phyloP scores from a whole-genome alignment of 2,329 filamentous ascomycete species.

The Chaetomium olivaceum region DNA sequence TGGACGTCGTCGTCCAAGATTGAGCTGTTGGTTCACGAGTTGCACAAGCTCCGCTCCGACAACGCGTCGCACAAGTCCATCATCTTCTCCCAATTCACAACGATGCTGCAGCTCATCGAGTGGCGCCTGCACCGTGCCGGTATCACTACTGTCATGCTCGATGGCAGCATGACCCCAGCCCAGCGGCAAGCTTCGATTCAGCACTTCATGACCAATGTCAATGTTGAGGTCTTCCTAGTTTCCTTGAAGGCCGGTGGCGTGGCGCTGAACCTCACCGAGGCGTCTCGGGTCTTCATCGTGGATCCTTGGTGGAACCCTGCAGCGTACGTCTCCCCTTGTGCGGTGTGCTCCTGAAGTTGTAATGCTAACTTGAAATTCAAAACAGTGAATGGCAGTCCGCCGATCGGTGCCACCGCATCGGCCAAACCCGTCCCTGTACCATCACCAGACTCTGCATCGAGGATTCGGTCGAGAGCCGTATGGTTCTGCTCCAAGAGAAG shows the following conservation, averaged over 20 bases:
- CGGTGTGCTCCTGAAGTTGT: background rate
- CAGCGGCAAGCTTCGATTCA: conserved; percentile 93
- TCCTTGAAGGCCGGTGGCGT: conserved; percentile 96
- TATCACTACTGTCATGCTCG: conserved; percentile 97
- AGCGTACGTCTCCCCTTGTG: conserved; percentile 47
- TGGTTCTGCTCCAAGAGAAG: conserved; percentile 96
- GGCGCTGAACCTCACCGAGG: conserved; percentile 91
- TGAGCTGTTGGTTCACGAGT: conserved; percentile 89
- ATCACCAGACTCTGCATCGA: conserved; percentile 96
- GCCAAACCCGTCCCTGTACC: conserved; percentile 88
- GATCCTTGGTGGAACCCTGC: conserved; percentile 99
- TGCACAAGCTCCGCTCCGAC: conserved; percentile 87
- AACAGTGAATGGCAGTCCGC: conserved; percentile 87
- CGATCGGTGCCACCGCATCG: conserved; percentile 91
- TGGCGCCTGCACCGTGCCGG: conserved; percentile 96
- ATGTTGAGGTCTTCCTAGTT: conserved; percentile 94
- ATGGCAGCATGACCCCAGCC: conserved; percentile 93
- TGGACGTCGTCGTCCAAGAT: conserved; percentile 99
- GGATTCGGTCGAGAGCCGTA: conserved; percentile 93
- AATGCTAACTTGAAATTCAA: conserved; percentile 17
- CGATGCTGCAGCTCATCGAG: conserved; percentile 95
- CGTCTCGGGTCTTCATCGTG: conserved; percentile 91
- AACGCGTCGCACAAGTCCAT: conserved; percentile 95
- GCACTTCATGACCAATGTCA: conserved; percentile 91
- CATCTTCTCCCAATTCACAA: conserved; percentile 96